Conservation (phyloP, 1,284 basidiomycete genomes). For the Fomitopsis palustris region DNA sequence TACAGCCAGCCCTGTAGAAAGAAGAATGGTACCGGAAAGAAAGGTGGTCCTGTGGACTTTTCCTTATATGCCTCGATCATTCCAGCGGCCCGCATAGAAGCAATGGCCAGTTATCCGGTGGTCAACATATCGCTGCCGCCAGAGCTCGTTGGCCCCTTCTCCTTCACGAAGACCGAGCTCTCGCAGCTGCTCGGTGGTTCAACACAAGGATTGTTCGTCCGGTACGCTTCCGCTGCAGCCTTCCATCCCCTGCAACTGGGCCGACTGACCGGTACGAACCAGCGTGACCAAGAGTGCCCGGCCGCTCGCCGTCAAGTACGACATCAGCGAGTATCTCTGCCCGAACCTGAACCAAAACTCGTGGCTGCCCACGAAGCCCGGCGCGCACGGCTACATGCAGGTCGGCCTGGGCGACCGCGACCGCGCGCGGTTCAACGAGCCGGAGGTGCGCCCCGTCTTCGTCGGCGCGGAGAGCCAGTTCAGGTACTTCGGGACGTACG, state of each 20-base stretch:
- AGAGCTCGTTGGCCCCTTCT: conserved; percentile 2
- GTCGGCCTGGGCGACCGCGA: conserved; percentile 20
- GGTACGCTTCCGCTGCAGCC: conserved; percentile 12
- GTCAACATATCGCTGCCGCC: conserved; percentile 9
- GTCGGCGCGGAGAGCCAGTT: conserved; percentile 16
- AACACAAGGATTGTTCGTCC: conserved; percentile 17
- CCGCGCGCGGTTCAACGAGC: conserved; percentile 14
- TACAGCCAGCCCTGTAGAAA: conserved; percentile 3
- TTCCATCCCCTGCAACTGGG: no score
- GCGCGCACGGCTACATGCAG: conserved; percentile 21
- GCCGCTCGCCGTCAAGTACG: conserved; percentile 12
- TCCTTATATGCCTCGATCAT: conserved; percentile 12
- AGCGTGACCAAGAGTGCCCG: conserved; percentile 16
- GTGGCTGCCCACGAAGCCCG: conserved; percentile 19
- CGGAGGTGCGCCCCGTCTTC: conserved; percentile 17
- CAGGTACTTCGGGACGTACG: conserved; percentile 19
- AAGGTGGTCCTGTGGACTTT: conserved; percentile 5
- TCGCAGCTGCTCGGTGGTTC: conserved; percentile 17
- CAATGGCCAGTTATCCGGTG: conserved; percentile 10
- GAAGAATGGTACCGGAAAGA: background rate
- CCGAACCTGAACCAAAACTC: conserved; percentile 23
- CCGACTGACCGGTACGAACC: background rate
- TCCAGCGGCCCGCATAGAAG: conserved; percentile 7
- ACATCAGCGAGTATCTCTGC: conserved; percentile 17
- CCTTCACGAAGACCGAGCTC: conserved; percentile 17